Percentiles rank a stretch among this genome's conserved stretches.
Evolutionary conservation across 306 rosid species (phyloP).

Genomic region (Bauhinia variegata): DNA sequence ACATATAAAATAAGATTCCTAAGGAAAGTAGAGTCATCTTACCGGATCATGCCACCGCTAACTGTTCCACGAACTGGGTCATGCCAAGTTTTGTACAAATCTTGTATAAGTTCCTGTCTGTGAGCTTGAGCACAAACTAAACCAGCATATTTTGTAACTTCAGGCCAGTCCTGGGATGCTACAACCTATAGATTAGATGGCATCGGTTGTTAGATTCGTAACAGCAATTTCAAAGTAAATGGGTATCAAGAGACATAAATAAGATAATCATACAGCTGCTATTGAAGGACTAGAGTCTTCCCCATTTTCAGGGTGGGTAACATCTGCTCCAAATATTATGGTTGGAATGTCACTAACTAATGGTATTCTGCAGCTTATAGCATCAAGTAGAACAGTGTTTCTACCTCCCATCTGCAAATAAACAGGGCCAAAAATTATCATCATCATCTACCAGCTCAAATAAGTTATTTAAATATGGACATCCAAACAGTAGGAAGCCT

Average conservation of each 20-base stretch:
- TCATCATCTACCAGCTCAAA: constrained; percentile 16
- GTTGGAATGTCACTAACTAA: constrained; percentile 92
- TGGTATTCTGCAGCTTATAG: constrained; percentile 92
- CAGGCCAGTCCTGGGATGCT: constrained; percentile 98
- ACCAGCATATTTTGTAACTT: constrained; percentile 94
- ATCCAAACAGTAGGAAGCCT: background rate
- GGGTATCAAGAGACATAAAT: background rate
- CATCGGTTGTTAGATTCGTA: constrained; percentile 34
- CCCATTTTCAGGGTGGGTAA: constrained; percentile 94
- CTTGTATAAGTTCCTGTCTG: constrained; percentile 93
- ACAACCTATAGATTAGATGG: constrained; percentile 68
- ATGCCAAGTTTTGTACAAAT: constrained; percentile 92
- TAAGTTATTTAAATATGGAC: too few species aligned
- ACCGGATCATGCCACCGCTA: constrained; percentile 96
- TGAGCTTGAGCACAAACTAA: constrained; percentile 94
- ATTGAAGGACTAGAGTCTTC: constrained; percentile 94
- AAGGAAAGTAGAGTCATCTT: constrained; percentile 24
- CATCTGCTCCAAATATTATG: constrained; percentile 92
- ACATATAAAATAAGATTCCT: constrained; percentile 19
- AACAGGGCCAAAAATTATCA: constrained; percentile 19
- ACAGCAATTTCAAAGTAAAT: background rate
- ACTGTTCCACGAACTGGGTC: constrained; percentile 89
- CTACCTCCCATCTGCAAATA: constrained; percentile 91
- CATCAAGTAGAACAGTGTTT: constrained; percentile 93
- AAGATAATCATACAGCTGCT: constrained; percentile 68